Base-by-base conservation (phyloP, 345 rosid species). In the Eucalyptus sideroxylon region DNA sequence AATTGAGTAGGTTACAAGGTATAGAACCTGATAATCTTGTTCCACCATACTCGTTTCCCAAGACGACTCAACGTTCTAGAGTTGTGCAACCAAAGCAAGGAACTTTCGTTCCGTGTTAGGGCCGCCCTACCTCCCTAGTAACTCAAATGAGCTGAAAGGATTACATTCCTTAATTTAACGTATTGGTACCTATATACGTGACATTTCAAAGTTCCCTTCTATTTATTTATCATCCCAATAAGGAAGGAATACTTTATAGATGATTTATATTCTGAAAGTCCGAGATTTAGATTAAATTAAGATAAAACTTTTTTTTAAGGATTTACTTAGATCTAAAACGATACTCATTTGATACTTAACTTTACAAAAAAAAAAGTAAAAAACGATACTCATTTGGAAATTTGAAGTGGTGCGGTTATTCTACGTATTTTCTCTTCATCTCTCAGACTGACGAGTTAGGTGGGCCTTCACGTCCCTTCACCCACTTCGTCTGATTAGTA, bases 121-220 rank as follows among this genome's bases (percentile, higher is more conserved):
- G 0, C 11, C 5, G 0, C 26, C 59, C 2, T 2, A 53, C 5
- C 11, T 53, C 5, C 0, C 11, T 51, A 51, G 9, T 51, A 51
- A 17, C 2, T 51, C 4, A 17, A 0, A 51, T 51, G 56, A 17
- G 17, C 0, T 51, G 2, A 51, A 51, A 16, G 0, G 23, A 51
- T 51, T 51, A 51, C 9, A 0, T 51, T 51, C 2, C 4, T 51
- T 51, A 51, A 51, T 51, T 51, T 51, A 1, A 51, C 9, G 4
- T 51, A 1, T 51, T 51, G 4, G 2, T 19, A 51, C 0, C 1
- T 51, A 51, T 0, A 51, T 17, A 51, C 9, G 0, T 3, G 3
- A 51, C 0, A 51, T 51, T 51, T 0, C 4, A 51, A 51, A 51
- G 9, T 51, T 51, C 1, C 9, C 1, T 0, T 53, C 5, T 19